Evolutionary conservation across 768 basidiomycete species (phyloP).

Genomic region (Xanthoconium purpureum): DNA sequence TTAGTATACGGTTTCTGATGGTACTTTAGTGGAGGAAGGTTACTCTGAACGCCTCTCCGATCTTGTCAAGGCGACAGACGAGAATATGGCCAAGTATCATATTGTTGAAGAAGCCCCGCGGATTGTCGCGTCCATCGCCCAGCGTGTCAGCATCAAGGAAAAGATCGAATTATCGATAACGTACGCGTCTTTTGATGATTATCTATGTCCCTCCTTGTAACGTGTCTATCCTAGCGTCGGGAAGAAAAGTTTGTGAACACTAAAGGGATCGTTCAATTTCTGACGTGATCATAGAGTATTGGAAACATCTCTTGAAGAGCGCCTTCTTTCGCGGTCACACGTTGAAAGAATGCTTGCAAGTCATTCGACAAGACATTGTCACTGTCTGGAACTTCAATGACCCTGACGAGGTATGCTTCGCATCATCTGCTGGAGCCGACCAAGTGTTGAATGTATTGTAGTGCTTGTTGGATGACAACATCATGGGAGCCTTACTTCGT

Average conservation of each 20-base stretch:
- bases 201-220: neutral
- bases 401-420: constrained; percentile 4
- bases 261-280: neutral
- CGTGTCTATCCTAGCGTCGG: constrained; percentile 1
- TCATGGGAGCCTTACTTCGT: neutral
- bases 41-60: constrained; percentile 2
- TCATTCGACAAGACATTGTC: constrained; percentile 10
- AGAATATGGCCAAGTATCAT: constrained; percentile 4
- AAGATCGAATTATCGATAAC: constrained; percentile 13
- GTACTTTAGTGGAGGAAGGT: constrained; percentile 1
- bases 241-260: constrained; percentile 8
- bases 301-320: constrained; percentile 7
- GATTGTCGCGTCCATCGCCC: constrained; percentile 11
- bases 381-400: constrained; percentile 14
- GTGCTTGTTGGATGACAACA: constrained; percentile 8
- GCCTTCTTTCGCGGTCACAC: constrained; percentile 6
- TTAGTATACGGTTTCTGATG: neutral
- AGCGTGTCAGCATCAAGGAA: constrained; percentile 14
- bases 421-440: neutral
- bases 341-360: constrained; percentile 8
- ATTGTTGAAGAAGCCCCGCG: constrained; percentile 10
- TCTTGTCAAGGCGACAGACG: neutral
- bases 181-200: neutral
- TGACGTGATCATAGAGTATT: constrained; percentile 6
- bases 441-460: neutral